Conservation (phyloP, 805 yeast genomes). For the Yarrowia divulgata region DNA sequence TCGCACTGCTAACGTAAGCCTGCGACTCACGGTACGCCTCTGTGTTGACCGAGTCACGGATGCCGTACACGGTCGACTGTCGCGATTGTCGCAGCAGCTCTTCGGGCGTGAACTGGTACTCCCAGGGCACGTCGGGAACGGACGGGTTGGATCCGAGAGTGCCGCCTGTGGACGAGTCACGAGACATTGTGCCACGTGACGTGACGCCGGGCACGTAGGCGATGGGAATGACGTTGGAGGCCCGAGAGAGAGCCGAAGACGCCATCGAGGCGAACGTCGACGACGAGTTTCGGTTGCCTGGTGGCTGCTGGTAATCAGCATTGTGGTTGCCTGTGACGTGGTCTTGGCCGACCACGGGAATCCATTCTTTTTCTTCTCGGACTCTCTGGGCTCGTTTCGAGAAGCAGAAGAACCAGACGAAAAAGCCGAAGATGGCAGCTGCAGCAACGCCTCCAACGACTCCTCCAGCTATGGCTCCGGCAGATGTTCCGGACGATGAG, state of each 20-base stretch:
- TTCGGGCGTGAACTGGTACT: conserved; percentile 45
- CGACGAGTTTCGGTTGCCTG: conserved; percentile 9
- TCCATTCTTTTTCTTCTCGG: conserved; percentile 35
- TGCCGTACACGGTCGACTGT: conserved; percentile 42
- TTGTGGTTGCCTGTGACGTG: conserved; percentile 44
- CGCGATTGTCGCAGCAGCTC: conserved; percentile 45
- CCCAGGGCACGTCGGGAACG: conserved; percentile 43
- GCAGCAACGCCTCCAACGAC: conserved; percentile 67
- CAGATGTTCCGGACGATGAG: conserved; percentile 44
- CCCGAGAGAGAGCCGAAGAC: conserved; percentile 65
- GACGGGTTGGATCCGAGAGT: conserved; percentile 44
- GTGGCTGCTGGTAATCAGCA: conserved; percentile 45
- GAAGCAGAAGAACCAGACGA: conserved; percentile 54
- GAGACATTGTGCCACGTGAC: conserved; percentile 42
- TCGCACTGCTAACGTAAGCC: conserved; percentile 54
- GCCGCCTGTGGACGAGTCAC: conserved; percentile 39
- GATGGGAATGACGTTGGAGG: conserved; percentile 87
- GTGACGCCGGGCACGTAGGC: conserved; percentile 94
- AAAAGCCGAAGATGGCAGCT: conserved; percentile 51
- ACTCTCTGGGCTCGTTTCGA: conserved; percentile 48
- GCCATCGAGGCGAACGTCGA: conserved; percentile 44
- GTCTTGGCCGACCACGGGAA: conserved; percentile 29
- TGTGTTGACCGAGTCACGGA: conserved; percentile 52
- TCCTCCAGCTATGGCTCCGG: conserved; percentile 76
- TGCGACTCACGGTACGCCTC: conserved; percentile 56